A percentile compares a stretch with the other conserved stretches of the same genome.
phyloP scores from a whole-genome alignment of 176 grass and related monocot species.

The Aegilops umbellulata region DNA sequence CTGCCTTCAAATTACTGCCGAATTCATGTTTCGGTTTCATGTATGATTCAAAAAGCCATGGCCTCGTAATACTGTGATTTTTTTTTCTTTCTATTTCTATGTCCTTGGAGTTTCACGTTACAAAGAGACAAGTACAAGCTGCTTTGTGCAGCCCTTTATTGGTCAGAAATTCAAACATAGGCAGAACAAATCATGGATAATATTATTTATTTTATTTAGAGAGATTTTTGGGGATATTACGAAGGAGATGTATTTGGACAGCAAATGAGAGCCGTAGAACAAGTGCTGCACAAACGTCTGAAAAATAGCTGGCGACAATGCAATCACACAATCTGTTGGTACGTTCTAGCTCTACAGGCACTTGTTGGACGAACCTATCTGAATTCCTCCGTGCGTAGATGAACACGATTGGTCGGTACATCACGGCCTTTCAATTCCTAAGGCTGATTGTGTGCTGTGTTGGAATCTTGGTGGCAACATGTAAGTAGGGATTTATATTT shows the following conservation, averaged over 20 bases:
- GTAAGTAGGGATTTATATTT: background rate
- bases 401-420: constrained; percentile 21
- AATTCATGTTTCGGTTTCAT: no score
- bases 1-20: no score
- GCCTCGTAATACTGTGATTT: no score
- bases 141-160: background rate
- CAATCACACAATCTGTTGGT: constrained; percentile 25
- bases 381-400: constrained; percentile 11
- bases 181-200: background rate
- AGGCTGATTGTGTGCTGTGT: background rate
- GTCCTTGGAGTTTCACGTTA: no score
- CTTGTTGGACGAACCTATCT: constrained; percentile 26
- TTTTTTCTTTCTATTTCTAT: no score
- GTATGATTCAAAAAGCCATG: no score
- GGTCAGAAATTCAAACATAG: background rate
- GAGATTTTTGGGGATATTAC: background rate
- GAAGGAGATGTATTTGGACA: background rate
- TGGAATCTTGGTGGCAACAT: constrained; percentile 34
- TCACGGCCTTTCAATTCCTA: constrained; percentile 14
- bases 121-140: no score
- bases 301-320: constrained; percentile 18
- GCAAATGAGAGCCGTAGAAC: constrained; percentile 32
- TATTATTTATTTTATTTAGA: background rate
- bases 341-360: constrained; percentile 22
- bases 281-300: background rate